Conservation (phyloP, 768 basidiomycete species). For the Boletus vermiculosoides region DNA sequence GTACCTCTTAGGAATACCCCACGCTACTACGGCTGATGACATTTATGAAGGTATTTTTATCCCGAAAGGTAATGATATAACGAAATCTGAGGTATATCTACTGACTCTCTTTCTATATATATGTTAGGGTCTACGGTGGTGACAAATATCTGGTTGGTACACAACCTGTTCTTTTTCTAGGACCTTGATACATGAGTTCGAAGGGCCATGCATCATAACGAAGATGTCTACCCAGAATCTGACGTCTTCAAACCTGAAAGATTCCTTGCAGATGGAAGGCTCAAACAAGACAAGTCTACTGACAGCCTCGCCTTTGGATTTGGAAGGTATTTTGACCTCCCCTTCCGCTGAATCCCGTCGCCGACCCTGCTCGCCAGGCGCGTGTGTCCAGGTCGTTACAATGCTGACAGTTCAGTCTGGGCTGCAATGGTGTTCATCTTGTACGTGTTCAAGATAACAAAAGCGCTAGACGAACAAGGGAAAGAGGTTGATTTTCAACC, state of each 20-base stretch:
- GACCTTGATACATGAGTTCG: background rate
- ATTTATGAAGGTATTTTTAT: constrained; percentile 22
- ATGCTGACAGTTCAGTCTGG: constrained; percentile 35
- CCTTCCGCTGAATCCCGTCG: background rate
- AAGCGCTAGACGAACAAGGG: constrained; percentile 25
- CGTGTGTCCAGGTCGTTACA: constrained; percentile 32
- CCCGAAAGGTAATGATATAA: constrained; percentile 18
- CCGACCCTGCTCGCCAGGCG: constrained; percentile 15
- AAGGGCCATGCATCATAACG: constrained; percentile 19
- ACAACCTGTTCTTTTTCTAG: background rate
- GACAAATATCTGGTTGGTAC: constrained; percentile 21
- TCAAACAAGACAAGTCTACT: background rate
- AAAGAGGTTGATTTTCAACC: constrained; percentile 21
- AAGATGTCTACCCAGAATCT: constrained; percentile 17
- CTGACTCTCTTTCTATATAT: background rate
- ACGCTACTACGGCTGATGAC: constrained; percentile 19
- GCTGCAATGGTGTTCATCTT: constrained; percentile 28
- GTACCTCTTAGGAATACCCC: constrained; percentile 13
- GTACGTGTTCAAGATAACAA: constrained; percentile 26
- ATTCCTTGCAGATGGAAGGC: constrained; percentile 22
- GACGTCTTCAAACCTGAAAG: constrained; percentile 34
- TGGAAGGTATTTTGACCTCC: constrained; percentile 16
- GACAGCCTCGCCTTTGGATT: constrained; percentile 20
- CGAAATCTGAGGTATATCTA: background rate
- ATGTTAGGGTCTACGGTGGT: constrained; percentile 18